A percentile compares a stretch with the other conserved stretches of the same genome.
These are phyloP conservation scores for Aegilops bicornis DNA, from an alignment of 176 grass and related monocot species.

Conservation along the genomic window DNA sequence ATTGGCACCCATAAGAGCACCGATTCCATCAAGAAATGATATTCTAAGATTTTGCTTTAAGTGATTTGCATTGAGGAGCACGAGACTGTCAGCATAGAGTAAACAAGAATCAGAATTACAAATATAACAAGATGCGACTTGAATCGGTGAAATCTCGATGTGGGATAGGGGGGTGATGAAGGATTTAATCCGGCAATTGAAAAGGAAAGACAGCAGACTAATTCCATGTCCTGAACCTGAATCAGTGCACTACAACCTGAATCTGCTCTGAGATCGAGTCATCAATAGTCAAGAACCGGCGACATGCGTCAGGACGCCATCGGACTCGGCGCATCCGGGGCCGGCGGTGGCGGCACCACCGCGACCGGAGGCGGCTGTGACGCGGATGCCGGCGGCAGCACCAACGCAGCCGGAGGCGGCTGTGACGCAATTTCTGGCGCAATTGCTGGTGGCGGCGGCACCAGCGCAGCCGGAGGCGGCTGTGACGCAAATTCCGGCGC, in stretches of 20 bases:
- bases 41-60: neutral
- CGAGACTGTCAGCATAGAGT: neutral
- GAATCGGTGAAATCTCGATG: neutral
- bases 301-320: constrained; percentile 20
- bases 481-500: neutral
- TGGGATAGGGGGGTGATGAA: neutral
- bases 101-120: neutral
- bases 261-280: neutral
- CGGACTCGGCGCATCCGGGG: constrained; percentile 35
- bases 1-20: neutral
- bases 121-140: neutral
- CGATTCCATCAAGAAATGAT: neutral
- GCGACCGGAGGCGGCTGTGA: neutral
- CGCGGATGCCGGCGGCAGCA: neutral
- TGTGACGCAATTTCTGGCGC: neutral
- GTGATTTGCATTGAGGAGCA: neutral
- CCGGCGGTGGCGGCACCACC: neutral
- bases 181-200: neutral
- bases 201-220: neutral
- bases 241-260: neutral
- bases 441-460: neutral
- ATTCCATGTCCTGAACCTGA: neutral
- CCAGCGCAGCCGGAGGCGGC: neutral
- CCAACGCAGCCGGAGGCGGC: neutral
- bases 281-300: neutral